Evolutionary conservation across 306 rosid species (phyloP).

Genomic region (Prinsepia uniflora): DNA sequence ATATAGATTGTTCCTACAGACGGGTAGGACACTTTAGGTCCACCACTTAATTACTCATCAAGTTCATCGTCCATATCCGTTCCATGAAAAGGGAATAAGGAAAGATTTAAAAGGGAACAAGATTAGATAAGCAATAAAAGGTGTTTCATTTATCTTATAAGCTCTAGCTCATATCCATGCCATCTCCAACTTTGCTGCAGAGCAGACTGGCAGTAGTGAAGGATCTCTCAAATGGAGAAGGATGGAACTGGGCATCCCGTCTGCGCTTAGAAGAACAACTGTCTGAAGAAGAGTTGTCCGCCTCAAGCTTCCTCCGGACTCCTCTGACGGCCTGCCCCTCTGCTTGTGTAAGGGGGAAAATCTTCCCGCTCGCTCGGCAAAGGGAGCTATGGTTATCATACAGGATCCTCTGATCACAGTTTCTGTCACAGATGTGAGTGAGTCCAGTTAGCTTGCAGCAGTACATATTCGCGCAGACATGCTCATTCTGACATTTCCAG

Average conservation of each 20-base stretch:
- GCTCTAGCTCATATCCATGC: constrained; percentile 81
- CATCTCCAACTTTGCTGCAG: constrained; percentile 87
- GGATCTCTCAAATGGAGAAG: constrained; percentile 88
- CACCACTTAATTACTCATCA: constrained; percentile 51
- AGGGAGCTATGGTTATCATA: constrained; percentile 94
- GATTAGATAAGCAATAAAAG: constrained; percentile 36
- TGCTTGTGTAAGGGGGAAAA: constrained; percentile 54
- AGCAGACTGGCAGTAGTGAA: constrained; percentile 74
- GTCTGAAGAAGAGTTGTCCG: constrained; percentile 48
- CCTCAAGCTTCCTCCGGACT: constrained; percentile 74
- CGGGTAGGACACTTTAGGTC: constrained; percentile 49
- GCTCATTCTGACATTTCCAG: constrained; percentile 94
- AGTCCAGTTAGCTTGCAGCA: constrained; percentile 90
- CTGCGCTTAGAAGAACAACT: constrained; percentile 73
- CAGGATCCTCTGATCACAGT: constrained; percentile 91
- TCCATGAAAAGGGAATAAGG: constrained; percentile 29
- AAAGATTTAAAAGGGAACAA: constrained; percentile 34
- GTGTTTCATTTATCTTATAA: constrained; percentile 37
- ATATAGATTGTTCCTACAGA: constrained; percentile 61
- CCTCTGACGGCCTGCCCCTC: constrained; percentile 89
- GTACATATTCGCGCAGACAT: constrained; percentile 86
- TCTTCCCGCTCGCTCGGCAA: constrained; percentile 75
- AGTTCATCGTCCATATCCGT: constrained; percentile 48
- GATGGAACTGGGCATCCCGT: constrained; percentile 64
- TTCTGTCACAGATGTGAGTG: constrained; percentile 97